Evolutionary conservation across 257 asterid genomes (phyloP).

Genomic region (Solanum neorickii): DNA sequence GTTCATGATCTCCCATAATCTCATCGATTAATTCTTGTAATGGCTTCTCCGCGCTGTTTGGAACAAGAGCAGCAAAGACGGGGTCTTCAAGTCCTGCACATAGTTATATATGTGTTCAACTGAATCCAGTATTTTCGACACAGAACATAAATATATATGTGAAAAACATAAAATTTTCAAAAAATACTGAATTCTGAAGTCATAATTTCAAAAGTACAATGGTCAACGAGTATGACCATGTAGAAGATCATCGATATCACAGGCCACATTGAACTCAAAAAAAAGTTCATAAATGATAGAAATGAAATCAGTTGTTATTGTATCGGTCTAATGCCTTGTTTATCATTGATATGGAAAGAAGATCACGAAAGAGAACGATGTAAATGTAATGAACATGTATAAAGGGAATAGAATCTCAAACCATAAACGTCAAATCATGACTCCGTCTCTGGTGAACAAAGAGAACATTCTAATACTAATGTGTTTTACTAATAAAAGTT

Average conservation of each 20-base stretch:
- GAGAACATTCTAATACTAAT: neutral
- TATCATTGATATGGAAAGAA: neutral
- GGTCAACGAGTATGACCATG: neutral
- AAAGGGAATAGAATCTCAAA: neutral
- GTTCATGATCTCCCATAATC: conserved; percentile 88
- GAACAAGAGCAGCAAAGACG: conserved; percentile 78
- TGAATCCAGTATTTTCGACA: neutral
- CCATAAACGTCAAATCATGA: neutral
- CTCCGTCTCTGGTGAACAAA: neutral
- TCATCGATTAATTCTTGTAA: conserved; percentile 71
- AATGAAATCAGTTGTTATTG: neutral
- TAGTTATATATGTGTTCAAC: neutral
- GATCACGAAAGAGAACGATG: neutral
- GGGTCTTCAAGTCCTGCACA: conserved; percentile 56
- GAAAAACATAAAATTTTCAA: too few relatives aligned
- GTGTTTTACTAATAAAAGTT: neutral
- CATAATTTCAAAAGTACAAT: neutral
- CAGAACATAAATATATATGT: neutral
- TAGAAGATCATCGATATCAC: neutral
- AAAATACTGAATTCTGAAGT: neutral
- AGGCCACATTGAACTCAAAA: neutral
- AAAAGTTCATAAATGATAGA: neutral
- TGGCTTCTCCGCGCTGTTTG: conserved; percentile 69
- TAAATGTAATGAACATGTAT: neutral
- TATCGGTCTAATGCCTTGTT: neutral